These are phyloP conservation scores for Misopates orontium DNA, from an alignment of 257 asterid genomes.

Conservation along the genomic window DNA sequence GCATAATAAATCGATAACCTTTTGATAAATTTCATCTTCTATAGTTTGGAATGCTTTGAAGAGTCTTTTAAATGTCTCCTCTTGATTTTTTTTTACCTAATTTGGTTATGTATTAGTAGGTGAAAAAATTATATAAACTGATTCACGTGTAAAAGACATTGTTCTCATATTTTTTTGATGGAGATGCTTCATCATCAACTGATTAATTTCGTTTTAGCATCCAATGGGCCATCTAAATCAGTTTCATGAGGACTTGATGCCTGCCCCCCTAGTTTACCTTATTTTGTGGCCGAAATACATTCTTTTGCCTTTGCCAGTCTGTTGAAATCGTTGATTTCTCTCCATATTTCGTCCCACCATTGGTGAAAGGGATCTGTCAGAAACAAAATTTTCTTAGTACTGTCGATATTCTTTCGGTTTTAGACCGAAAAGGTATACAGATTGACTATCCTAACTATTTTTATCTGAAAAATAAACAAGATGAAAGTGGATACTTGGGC, in stretches of 20 bases:
- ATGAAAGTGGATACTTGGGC: not conserved
- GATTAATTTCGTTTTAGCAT: not conserved
- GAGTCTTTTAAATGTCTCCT: constrained; percentile 6
- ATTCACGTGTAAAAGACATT: not conserved
- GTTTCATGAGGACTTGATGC: not conserved
- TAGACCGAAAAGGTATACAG: not conserved
- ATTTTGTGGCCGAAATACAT: not conserved
- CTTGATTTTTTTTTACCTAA: not conserved
- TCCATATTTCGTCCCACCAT: constrained; percentile 2
- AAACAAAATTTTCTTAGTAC: constrained; percentile 9
- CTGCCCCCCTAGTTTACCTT: not conserved
- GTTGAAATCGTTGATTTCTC: constrained; percentile 9
- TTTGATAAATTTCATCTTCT: constrained; percentile 14
- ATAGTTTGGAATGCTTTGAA: not conserved
- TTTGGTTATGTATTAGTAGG: not conserved
- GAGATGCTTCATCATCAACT: not conserved
- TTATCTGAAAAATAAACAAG: too few species aligned
- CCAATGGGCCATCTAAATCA: constrained; percentile 8
- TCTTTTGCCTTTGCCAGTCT: not conserved
- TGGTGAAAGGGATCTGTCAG: constrained; percentile 1
- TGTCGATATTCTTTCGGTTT: constrained; percentile 1
- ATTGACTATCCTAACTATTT: too few species aligned
- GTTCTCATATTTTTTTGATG: not conserved
- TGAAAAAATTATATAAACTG: not conserved
- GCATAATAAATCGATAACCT: constrained; percentile 10